phyloP scores from a whole-genome alignment of 2,329 filamentous ascomycete species.

The Exserohilum turcica region DNA sequence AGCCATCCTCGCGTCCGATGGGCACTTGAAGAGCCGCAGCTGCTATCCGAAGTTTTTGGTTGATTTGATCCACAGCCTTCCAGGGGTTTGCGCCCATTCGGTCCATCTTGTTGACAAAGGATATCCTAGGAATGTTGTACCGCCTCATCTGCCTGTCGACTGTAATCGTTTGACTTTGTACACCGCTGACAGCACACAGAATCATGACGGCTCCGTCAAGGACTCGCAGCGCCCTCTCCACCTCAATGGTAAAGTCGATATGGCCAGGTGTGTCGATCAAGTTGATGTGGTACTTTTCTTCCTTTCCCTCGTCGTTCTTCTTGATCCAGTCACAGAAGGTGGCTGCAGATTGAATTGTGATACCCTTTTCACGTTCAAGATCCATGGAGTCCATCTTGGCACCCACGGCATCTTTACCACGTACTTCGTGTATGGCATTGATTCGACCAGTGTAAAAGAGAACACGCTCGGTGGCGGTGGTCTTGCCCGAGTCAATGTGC shows the following conservation, averaged over 20 bases:
- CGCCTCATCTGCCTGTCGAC: conserved; percentile 98
- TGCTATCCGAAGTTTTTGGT: conserved; percentile 89
- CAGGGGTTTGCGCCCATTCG: conserved; percentile 98
- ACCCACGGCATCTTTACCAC: conserved; percentile 90
- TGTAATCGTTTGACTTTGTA: conserved; percentile 97
- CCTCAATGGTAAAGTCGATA: conserved; percentile 99
- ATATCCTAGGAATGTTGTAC: conserved; percentile 94
- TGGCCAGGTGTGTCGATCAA: conserved; percentile 98
- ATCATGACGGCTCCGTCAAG: conserved; percentile 98
- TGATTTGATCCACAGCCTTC: conserved; percentile 97
- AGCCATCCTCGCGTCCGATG: conserved; percentile 89
- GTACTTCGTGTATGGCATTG: conserved; percentile 95
- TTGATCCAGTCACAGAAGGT: conserved; percentile 98
- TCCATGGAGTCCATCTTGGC: conserved; percentile 99
- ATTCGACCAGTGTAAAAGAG: conserved; percentile 98
- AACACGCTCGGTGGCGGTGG: conserved; percentile 92
- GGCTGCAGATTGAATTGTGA: conserved; percentile 97
- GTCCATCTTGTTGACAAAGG: conserved; percentile 99
- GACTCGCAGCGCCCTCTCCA: conserved; percentile 91
- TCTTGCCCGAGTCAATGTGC: conserved; percentile 98
- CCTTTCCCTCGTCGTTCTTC: conserved; percentile 69
- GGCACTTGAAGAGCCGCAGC: conserved; percentile 94
- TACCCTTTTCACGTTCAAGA: conserved; percentile 95
- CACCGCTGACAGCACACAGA: conserved; percentile 93
- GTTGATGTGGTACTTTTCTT: conserved; percentile 95